Conservation (phyloP, 2,329 filamentous ascomycete species). For the Xylariomycetidae sp. region DNA sequence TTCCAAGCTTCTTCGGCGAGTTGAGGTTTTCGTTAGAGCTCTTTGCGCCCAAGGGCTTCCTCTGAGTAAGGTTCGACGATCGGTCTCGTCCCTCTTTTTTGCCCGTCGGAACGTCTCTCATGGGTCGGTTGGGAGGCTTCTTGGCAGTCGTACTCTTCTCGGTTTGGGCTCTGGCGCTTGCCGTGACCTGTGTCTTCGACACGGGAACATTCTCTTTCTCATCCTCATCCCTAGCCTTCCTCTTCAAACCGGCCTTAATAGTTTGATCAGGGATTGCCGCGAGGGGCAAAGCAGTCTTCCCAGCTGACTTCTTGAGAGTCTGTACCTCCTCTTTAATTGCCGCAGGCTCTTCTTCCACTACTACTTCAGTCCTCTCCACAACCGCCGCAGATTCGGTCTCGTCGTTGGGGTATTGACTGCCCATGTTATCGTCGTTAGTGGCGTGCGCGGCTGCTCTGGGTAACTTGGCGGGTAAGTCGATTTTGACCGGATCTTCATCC, state of each 20-base stretch:
- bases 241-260: slow-evolving; percentile 47
- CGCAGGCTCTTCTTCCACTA: slow-evolving; percentile 2
- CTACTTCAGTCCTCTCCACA: slow-evolving; percentile 2
- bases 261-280: slow-evolving; percentile 6
- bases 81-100: slow-evolving; percentile 35
- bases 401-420: not conserved
- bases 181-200: slow-evolving; percentile 14
- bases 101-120: slow-evolving; percentile 40
- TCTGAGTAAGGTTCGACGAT: slow-evolving; percentile 19
- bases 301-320: not conserved
- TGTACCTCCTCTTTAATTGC: not conserved
- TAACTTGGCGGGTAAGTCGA: slow-evolving; percentile 38
- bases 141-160: slow-evolving; percentile 22
- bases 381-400: not conserved
- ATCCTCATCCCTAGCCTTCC: slow-evolving; percentile 51
- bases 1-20: slow-evolving; percentile 49
- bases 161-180: slow-evolving; percentile 27
- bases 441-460: slow-evolving; percentile 3
- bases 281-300: not conserved
- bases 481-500: slow-evolving; percentile 49
- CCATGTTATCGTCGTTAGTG: not conserved
- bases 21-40: slow-evolving; percentile 54
- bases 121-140: slow-evolving; percentile 28
- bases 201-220: slow-evolving; percentile 37
- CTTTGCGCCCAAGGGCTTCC: slow-evolving; percentile 49